Evolutionary conservation across 805 yeast genomes (phyloP), one percentile per base, ranked within the genome.

Genomic region (Priceomyces haplophilus): DNA sequence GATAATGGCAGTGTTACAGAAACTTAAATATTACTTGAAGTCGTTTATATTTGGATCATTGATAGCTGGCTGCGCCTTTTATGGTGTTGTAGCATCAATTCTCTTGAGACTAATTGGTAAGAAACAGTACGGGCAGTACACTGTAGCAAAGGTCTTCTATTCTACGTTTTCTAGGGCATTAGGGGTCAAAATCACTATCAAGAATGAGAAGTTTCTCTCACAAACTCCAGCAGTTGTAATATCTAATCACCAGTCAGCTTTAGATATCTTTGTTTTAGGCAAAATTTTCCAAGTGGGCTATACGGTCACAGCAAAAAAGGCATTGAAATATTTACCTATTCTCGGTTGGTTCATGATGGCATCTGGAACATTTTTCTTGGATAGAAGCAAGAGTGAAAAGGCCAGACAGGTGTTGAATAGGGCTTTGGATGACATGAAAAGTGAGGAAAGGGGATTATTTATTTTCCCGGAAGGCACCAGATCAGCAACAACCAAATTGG

Each of bases 381-480:
- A 93, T 61, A 80, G 99, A 61, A 68, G 80, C 4, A 82, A 81
- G 59, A 79, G 88, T 49, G 80, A 78, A 44, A 80, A 84, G 57
- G 89, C 97, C 17, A 78, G 88, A 44, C 72, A 69, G 43, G 85
- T 93, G 7, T 77, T 93, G 59, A 82, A 82, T 41, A 62, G 65
- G 11, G 96, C 97, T 3, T 74, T 88, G 41, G 62, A 65, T 8
- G 71, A 72, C 19, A 72, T 93, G 61, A 82, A 81, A 58, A 56
- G 61, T 3, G 72, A 81, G 38, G 79, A 81, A 56, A 82, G 90
- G 53, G 87, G 85, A 12, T 74, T 93, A 18, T 93, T 83, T 76
- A 80, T 93, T 67, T 93, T 90, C 73, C 97, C 98, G 19, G 99
- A 93, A 65, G 99, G 99, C 20, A 93, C 99, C 2, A 79, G 99